These are phyloP conservation scores for Coriaria nepalensis DNA, from an alignment of 306 rosid species.

Conservation along the genomic window DNA sequence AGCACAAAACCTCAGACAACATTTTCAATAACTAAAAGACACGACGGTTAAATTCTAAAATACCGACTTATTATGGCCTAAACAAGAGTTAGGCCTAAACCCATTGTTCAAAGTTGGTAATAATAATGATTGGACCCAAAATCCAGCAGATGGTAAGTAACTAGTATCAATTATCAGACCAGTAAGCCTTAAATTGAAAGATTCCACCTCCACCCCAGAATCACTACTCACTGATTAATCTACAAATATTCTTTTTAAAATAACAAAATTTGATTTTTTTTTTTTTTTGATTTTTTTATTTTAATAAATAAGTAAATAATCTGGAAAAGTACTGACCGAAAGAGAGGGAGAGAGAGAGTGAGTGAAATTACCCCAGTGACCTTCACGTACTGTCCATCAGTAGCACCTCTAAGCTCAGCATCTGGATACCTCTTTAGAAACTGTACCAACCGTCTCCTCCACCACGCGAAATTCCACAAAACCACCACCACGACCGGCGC, in stretches of 20 bases:
- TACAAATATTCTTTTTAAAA: no score
- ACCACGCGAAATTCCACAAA: slow-evolving; percentile 61
- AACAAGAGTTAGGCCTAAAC: no score
- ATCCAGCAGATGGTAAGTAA: no score
- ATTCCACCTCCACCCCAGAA: not conserved
- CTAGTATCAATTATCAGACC: not conserved
- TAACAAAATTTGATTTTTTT: no score
- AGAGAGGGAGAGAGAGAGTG: not conserved
- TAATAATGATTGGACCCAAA: no score
- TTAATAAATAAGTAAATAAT: not conserved
- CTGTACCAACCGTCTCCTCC: slow-evolving; percentile 56
- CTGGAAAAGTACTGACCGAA: not conserved
- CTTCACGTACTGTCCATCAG: slow-evolving; percentile 92
- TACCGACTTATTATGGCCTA: no score
- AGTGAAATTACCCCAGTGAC: slow-evolving; percentile 85
- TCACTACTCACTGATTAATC: not conserved
- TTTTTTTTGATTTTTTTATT: not conserved
- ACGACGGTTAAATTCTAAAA: no score
- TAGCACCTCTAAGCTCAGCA: slow-evolving; percentile 88
- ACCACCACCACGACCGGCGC: slow-evolving; percentile 36
- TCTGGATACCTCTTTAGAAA: slow-evolving; percentile 71
- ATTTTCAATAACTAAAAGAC: no score
- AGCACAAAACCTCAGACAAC: slow-evolving; percentile 11
- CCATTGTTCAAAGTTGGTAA: no score
- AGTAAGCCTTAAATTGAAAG: slow-evolving; percentile 11